Evolutionary conservation across 345 rosid species (phyloP), one percentile per base, ranked within the genome.

Genomic region (Euclidium syriacum): DNA sequence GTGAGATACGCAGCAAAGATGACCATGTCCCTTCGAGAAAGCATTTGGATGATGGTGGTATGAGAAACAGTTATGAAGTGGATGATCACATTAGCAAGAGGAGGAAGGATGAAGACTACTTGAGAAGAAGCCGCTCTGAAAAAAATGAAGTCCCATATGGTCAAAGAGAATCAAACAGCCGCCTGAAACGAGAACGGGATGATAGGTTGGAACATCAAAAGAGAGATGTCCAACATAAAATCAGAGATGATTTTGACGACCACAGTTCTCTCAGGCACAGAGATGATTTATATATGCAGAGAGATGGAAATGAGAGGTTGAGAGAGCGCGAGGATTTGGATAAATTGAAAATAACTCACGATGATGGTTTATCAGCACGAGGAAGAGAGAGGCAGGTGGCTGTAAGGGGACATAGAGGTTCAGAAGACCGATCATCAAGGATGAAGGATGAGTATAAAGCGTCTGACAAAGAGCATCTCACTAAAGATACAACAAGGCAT

Each of bases 121-220:
- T 62, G 34, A 79, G 77, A 56, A 81, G 89, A 67, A 88, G 77
- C 53, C 83, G 73, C 59, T 38, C 73, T 58, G 85, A 90, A 40
- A 87, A 78, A 76, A 91, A 84, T 53, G 92, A 83, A 62, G 68
- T 68, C 27, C 33, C 71, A 66, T 86, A 74, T 65, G 75, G 79
- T 44, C 83, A 80, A 60, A 80, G 88, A 77, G 97, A 94, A 73
- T 70, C 64, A 36, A 62, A 67, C 40, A 68, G 85, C 71, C 84
- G 82, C 58, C 82, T 80, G 43, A 87, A 81, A 75, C 84, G 87
- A 63, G 98, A 90, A 72, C 84, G 88, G 69, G 92, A 83, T 67
- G 95, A 83, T 54, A 53, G 65, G 58, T 48, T 81, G 74, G 96
- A 88, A 51, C 83, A 72, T 46, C 81, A 85, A 64, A 85, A 80